A percentile compares a stretch with the other conserved stretches of the same genome.
phyloP scores from a whole-genome alignment of 306 rosid genomes.

The Prunus armeniaca region DNA sequence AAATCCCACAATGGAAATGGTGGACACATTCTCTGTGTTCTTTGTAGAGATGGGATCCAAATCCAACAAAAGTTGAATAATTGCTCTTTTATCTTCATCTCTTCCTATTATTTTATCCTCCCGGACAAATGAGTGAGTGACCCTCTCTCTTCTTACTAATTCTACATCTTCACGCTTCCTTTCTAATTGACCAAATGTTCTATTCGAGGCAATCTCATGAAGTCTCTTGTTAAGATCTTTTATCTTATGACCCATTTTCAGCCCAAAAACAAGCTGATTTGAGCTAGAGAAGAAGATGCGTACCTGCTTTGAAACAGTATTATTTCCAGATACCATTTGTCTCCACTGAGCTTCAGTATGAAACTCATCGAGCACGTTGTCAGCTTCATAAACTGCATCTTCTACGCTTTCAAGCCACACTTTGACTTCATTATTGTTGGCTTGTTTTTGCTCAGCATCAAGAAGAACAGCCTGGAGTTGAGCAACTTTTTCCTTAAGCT shows the following conservation, averaged over 20 bases:
- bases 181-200: not conserved
- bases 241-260: conserved; percentile 11
- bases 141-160: too few species aligned
- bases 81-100: too few species aligned
- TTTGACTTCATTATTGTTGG: not conserved
- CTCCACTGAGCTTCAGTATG: not conserved
- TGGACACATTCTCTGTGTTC: not conserved
- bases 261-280: not conserved
- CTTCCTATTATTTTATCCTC: too few species aligned
- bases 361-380: conserved; percentile 1
- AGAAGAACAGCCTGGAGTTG: conserved; percentile 15
- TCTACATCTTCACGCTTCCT: accelerated
- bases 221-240: conserved; percentile 11
- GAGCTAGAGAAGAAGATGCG: not conserved
- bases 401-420: not conserved
- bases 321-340: conserved; percentile 6
- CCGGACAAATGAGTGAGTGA: too few species aligned
- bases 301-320: too few species aligned
- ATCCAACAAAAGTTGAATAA: too few species aligned
- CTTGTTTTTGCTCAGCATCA: conserved; percentile 26
- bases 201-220: conserved; percentile 6
- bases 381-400: conserved; percentile 14
- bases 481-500: not conserved
- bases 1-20: not conserved
- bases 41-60: too few species aligned